A percentile compares a stretch with the other conserved stretches of the same genome.
Evolutionary conservation across 768 basidiomycete genomes (phyloP).

Genomic region (Infundibulicybe gibba): DNA sequence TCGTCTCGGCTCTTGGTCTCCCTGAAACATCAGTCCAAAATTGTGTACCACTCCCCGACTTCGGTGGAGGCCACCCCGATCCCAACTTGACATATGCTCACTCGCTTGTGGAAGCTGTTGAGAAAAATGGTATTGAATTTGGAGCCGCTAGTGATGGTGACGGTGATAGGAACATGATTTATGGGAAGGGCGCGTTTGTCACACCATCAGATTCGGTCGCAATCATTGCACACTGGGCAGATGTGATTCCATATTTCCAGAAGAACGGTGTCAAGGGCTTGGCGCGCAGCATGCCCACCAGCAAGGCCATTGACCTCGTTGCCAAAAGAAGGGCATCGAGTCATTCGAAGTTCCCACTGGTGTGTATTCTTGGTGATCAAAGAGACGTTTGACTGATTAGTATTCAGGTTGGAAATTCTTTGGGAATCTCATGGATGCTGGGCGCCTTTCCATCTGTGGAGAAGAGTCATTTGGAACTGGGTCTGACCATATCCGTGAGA

Average conservation of each 20-base stretch:
- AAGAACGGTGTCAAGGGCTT: constrained; percentile 90
- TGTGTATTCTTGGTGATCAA: constrained; percentile 22
- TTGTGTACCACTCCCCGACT: constrained; percentile 88
- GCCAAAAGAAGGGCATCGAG: constrained; percentile 91
- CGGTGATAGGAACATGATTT: constrained; percentile 99
- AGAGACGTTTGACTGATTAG: neutral
- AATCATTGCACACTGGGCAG: constrained; percentile 97
- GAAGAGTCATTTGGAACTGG: constrained; percentile 99
- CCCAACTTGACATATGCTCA: constrained; percentile 98
- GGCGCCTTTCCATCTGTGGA: constrained; percentile 95
- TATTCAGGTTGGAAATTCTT: constrained; percentile 97
- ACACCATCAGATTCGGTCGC: constrained; percentile 98
- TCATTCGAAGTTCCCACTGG: constrained; percentile 97
- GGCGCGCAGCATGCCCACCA: constrained; percentile 96
- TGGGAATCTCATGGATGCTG: constrained; percentile 99
- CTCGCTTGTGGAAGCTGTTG: constrained; percentile 88
- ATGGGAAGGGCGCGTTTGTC: constrained; percentile 96
- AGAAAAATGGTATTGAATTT: constrained; percentile 80
- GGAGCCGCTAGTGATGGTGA: constrained; percentile 98
- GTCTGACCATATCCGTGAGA: constrained; percentile 99
- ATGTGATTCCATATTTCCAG: constrained; percentile 88
- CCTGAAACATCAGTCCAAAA: constrained; percentile 83
- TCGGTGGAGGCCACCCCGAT: constrained; percentile 97
- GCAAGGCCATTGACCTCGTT: constrained; percentile 94
- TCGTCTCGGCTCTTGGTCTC: constrained; percentile 81